Conservation (phyloP, 495 filamentous ascomycete species). For the Collariella sp. region DNA sequence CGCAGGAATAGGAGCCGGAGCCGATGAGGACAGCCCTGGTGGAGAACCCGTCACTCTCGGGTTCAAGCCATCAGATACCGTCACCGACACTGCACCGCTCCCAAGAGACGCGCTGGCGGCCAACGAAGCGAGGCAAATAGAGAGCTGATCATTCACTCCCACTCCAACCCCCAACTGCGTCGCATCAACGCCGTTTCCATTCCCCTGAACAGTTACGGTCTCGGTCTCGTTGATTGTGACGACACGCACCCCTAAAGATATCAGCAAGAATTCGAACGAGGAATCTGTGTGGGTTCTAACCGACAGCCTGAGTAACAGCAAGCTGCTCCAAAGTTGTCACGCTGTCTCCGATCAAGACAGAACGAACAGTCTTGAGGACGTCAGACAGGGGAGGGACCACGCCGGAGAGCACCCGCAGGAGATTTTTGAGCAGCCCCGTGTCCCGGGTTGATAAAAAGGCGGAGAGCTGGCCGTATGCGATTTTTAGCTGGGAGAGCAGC, state of each 20-base stretch:
- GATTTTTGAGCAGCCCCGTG: slow-evolving; percentile 3
- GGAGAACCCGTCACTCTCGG: background rate
- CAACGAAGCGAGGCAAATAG: background rate
- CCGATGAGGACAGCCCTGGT: background rate
- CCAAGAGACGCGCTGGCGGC: background rate
- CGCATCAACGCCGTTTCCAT: background rate
- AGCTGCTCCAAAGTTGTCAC: background rate
- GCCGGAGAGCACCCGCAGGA: background rate
- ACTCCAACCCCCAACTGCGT: background rate
- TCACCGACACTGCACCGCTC: background rate
- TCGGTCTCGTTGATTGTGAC: background rate
- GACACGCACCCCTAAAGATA: background rate
- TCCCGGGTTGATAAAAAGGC: background rate
- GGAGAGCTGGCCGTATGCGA: background rate
- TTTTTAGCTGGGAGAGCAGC: background rate
- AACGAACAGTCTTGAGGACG: background rate
- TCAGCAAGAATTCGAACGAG: background rate
- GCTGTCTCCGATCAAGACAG: background rate
- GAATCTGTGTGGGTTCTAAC: background rate
- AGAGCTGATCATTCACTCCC: background rate
- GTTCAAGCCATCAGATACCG: background rate
- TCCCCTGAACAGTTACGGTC: background rate
- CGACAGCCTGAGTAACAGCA: background rate
- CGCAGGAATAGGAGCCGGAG: background rate
- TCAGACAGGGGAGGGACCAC: background rate